Base-by-base conservation (phyloP, 1,139 yeast genomes). In the Taiozyma onychis region DNA sequence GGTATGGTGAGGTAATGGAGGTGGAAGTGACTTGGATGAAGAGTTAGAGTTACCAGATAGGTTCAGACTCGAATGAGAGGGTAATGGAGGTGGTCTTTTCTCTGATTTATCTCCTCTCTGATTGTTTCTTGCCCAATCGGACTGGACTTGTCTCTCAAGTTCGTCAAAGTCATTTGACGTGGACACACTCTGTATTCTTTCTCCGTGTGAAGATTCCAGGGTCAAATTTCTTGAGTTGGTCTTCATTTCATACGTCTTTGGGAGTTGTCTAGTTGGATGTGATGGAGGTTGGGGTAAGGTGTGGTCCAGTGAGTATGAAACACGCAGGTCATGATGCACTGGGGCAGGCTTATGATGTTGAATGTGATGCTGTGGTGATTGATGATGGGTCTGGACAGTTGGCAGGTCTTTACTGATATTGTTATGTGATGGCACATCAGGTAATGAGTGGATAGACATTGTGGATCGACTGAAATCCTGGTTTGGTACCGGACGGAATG, bases 111-210 rank as follows among this genome's bases (percentile, higher is more conserved):
- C 44, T 24, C 7, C 13, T 11, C 32, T 46, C 16, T 52, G 53
- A n/a, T 51, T 55, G 28, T 59, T 55, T 39, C 53, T 54, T 30
- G 56, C 57, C 56, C 59, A 60, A 43, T 63, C 65, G 9, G 65
- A 60, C 39, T 63, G 67, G 1, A 66, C 67, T 46, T 66, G 66
- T 45, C 64, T 58, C 41, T 66, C 69, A 9, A 66, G 48, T 39
- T 63, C 66, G 49, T 65, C 69, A 50, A 66, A 64, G 4, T 62
- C 60, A 44, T 63, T 66, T 14, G 53, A 51, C 8, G 51, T 44
- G n/a, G 43, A 39, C 9, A 24, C 24, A 18, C 41, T 37, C 24
- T 37, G 41, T 7, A 22, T 37, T 37, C 41, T 37, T 10, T 28
- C 41, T 42, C 27, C 48, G 22, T 21, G 43, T 27, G 24, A 30